A percentile compares a stretch with the other conserved stretches of the same genome.
These are phyloP conservation scores for Amphirosellinia nigrospora DNA, from an alignment of 495 filamentous ascomycete species.

Conservation along the genomic window DNA sequence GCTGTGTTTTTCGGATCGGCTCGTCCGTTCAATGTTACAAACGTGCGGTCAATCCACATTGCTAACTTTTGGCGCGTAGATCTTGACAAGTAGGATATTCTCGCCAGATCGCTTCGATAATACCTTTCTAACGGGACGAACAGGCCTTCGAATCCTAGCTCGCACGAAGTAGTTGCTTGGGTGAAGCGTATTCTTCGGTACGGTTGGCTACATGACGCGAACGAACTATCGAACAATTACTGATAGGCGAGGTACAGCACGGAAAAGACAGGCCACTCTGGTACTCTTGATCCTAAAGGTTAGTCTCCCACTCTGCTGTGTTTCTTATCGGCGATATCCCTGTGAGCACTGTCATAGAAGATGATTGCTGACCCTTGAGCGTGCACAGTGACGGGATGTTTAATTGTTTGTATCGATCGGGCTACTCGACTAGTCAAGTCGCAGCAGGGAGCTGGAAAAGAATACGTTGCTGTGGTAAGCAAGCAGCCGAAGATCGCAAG, in stretches of 20 bases:
- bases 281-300: conserved; percentile 81
- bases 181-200: conserved; percentile 95
- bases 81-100: conserved; percentile 71
- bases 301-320: background rate
- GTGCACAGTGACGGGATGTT: conserved; percentile 68
- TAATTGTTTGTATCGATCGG: conserved; percentile 95
- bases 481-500: background rate
- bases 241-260: conserved; percentile 59
- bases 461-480: conserved; percentile 50
- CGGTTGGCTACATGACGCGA: background rate
- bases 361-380: conserved; percentile 6
- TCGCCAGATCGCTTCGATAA: background rate
- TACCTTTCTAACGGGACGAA: conserved; percentile 19
- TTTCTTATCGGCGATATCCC: background rate
- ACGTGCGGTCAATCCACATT: background rate
- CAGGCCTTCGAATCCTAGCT: conserved; percentile 88
- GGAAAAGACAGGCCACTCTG: conserved; percentile 97
- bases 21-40: background rate
- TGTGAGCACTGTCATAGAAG: too few species aligned
- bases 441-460: conserved; percentile 95
- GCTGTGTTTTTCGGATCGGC: background rate
- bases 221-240: conserved; percentile 12
- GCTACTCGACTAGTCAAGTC: conserved; percentile 97
- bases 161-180: conserved; percentile 98
- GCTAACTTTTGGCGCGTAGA: conserved; percentile 42